Base-by-base conservation (phyloP, 108 stramenopile species). In the Bacterosira constricta region DNA sequence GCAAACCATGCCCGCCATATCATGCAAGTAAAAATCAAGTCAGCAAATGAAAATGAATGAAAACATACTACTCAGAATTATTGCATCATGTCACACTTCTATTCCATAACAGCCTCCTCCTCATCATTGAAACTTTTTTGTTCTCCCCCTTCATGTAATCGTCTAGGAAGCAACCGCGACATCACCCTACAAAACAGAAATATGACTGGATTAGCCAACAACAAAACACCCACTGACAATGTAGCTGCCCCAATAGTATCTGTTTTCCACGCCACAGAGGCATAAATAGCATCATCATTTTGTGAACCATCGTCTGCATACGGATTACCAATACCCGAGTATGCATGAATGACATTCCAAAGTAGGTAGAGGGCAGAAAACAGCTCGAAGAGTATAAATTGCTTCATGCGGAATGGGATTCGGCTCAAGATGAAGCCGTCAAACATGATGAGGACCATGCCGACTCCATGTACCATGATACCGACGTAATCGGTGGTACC, bases 261-360 rank as follows among this genome's bases (percentile, higher is more conserved):
- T 3, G 52, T 69, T 36, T 71, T 70, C 83, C 83, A 83, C 45
- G 60, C 73, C 27, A 83, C 12, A 6, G 61, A 34, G 3, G 18
- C 25, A 64, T 83, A 83, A 38, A 83, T 75, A 31, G 74, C 54
- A 51, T 80, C 78, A 50, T 83, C 78, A 45, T 79, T 69, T 31
- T 67, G 39, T 4, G 57, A 39, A 27, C 73, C 69, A 29, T 63
- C 36, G 23, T 71, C 63, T 37, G 10, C 15, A 17, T 74, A 72
- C 20, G 83, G 83, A 68, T 83, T 83, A 6, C 77, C 77, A 36
- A 83, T 32, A 8, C 53, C 69, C 10, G 49, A 32, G 8, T 29
- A 64, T 7, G 66, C 18, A 61, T 79, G 77, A 5, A 76, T 46
- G 23, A 79, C 15, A 35, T 37, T 69, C 83, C 83, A 83, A 17